Conservation (phyloP, 139 green algal genomes). For the Desmodesmus armatus region DNA sequence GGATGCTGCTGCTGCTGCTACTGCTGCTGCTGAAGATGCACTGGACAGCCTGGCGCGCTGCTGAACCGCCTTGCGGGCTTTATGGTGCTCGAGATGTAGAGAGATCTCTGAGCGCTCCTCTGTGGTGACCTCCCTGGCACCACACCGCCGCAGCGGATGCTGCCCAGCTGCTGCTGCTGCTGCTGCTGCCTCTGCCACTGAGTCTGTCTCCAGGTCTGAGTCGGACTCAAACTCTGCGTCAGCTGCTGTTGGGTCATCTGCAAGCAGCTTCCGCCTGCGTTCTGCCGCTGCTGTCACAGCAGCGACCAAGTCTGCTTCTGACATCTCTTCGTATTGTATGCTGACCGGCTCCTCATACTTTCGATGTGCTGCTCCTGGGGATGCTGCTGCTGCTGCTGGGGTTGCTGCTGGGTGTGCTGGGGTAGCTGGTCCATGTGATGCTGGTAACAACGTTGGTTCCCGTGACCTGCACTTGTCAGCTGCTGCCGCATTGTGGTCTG, state of each 20-base stretch:
- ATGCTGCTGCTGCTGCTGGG: neutral
- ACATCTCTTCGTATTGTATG: neutral
- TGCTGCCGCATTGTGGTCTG: no score
- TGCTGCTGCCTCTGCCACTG: constrained; percentile 24
- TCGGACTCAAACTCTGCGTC: neutral
- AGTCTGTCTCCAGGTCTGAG: neutral
- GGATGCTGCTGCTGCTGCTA: neutral
- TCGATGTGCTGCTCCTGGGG: neutral
- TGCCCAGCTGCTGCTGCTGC: neutral
- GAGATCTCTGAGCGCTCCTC: neutral
- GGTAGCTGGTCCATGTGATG: neutral
- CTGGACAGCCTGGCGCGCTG: no score
- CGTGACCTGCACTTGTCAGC: no score
- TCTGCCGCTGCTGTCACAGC: neutral
- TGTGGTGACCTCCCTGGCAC: neutral
- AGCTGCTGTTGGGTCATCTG: no score
- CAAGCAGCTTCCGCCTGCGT: neutral
- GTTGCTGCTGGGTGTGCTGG: neutral
- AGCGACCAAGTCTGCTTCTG: neutral
- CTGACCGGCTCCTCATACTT: no score
- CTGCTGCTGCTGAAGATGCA: neutral
- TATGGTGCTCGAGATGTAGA: neutral
- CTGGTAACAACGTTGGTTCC: no score
- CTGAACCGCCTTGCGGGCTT: neutral
- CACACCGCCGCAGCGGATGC: constrained; percentile 3